These are phyloP conservation scores for Diaporthe capsici DNA, from an alignment of 2,329 filamentous ascomycete genomes.

Conservation along the genomic window DNA sequence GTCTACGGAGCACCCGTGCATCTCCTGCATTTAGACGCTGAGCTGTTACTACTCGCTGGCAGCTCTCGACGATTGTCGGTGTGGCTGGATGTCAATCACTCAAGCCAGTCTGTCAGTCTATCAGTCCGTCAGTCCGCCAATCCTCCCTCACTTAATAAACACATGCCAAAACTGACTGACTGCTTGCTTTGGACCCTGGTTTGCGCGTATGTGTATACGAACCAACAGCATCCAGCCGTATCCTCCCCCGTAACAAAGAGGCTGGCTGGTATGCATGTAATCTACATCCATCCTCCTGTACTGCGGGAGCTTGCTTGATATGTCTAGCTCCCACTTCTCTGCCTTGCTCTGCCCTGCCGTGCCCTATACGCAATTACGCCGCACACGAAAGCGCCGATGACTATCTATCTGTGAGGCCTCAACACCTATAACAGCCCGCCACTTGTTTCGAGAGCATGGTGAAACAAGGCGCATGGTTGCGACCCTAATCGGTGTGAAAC, in stretches of 20 bases:
- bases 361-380: background rate
- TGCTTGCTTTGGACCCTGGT: background rate
- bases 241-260: conserved; percentile 1
- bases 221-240: conserved; percentile 17
- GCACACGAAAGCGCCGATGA: background rate
- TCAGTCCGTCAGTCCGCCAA: background rate
- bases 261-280: conserved; percentile 8
- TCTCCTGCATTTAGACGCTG: conserved; percentile 22
- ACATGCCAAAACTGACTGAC: background rate
- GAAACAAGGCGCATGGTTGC: conserved; percentile 13
- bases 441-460: conserved; percentile 30
- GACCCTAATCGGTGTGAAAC: conserved; percentile 15
- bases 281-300: background rate
- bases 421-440: conserved; percentile 21
- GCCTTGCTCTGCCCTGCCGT: background rate
- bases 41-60: conserved; percentile 22
- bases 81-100: conserved; percentile 29
- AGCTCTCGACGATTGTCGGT: conserved; percentile 27
- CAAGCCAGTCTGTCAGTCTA: background rate
- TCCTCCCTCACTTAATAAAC: background rate
- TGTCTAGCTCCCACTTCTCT: conserved; percentile 26
- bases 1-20: conserved; percentile 18
- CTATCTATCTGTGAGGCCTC: conserved; percentile 31
- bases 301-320: conserved; percentile 37
- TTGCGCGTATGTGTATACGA: conserved; percentile 11